phyloP scores from a whole-genome alignment of 768 basidiomycete genomes.

The Symmetrospora coprosmae region DNA sequence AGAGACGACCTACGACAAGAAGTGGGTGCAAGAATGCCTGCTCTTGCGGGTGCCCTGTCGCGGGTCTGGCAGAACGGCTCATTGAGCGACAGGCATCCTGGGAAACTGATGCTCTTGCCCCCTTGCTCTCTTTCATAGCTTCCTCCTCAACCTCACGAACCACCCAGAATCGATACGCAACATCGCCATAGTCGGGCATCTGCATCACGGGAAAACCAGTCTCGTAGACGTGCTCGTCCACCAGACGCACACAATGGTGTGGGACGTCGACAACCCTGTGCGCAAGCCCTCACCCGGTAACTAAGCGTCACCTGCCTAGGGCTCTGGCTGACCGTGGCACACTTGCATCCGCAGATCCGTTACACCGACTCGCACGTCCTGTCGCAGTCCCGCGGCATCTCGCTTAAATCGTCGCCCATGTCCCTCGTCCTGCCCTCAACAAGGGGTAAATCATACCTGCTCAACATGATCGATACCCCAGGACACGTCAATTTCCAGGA shows the following conservation, averaged over 20 bases:
- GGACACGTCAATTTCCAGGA: constrained; percentile 99
- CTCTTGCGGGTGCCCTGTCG: too few relatives aligned
- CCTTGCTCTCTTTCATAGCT: constrained; percentile 44
- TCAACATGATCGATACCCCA: constrained; percentile 91
- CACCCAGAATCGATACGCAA: constrained; percentile 93
- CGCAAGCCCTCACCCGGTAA: background rate
- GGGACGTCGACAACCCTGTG: constrained; percentile 82
- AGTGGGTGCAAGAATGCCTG: constrained; percentile 46
- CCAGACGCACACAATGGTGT: constrained; percentile 86
- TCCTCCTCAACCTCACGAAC: constrained; percentile 74
- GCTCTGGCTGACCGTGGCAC: background rate
- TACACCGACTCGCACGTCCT: constrained; percentile 93
- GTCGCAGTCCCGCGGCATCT: constrained; percentile 74
- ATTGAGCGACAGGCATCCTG: too few relatives aligned
- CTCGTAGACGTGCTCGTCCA: constrained; percentile 93
- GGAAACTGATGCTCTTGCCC: background rate
- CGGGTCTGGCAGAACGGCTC: background rate
- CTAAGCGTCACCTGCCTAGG: background rate
- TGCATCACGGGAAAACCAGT: constrained; percentile 96
- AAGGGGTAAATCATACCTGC: constrained; percentile 75
- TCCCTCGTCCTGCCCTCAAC: constrained; percentile 74
- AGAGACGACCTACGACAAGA: constrained; percentile 91
- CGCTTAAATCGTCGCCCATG: constrained; percentile 94
- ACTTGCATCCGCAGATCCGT: constrained; percentile 55
- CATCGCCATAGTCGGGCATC: constrained; percentile 85